These are phyloP conservation scores for Canna indica DNA, from an alignment of 176 grass and related monocot genomes.

Conservation along the genomic window DNA sequence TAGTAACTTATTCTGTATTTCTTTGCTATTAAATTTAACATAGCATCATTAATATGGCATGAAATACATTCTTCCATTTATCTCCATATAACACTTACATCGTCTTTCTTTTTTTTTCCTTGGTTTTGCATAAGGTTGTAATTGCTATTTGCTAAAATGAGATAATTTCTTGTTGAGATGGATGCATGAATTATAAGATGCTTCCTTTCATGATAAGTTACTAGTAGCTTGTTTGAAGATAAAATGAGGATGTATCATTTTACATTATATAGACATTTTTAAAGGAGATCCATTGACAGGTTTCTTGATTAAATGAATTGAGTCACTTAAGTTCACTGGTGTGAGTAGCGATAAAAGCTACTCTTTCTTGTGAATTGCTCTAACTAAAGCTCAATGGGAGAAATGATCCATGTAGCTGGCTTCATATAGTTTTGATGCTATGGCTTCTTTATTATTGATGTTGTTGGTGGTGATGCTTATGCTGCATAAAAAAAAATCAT, in stretches of 20 bases:
- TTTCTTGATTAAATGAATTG: too few species aligned
- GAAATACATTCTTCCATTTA: background rate
- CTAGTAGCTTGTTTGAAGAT: background rate
- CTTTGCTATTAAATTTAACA: background rate
- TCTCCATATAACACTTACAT: background rate
- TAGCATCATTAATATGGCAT: background rate
- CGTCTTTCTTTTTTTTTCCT: background rate
- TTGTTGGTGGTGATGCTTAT: too few species aligned
- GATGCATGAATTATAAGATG: background rate
- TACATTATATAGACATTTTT: background rate
- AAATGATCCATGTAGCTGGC: background rate
- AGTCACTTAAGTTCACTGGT: too few species aligned
- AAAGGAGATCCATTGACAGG: background rate
- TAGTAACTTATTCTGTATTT: background rate
- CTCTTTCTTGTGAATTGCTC: background rate
- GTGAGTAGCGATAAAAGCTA: too few species aligned
- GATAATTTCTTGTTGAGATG: background rate
- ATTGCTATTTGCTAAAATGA: background rate
- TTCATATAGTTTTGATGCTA: background rate
- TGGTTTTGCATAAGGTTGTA: background rate
- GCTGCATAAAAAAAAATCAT: background rate
- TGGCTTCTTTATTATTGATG: background rate
- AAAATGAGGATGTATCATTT: background rate
- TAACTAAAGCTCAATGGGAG: background rate
- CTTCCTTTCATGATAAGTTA: background rate